A percentile compares a stretch with the other conserved stretches of the same genome.
These are phyloP conservation scores for Candida hispaniensis DNA, from an alignment of 805 yeast genomes.

Conservation along the genomic window DNA sequence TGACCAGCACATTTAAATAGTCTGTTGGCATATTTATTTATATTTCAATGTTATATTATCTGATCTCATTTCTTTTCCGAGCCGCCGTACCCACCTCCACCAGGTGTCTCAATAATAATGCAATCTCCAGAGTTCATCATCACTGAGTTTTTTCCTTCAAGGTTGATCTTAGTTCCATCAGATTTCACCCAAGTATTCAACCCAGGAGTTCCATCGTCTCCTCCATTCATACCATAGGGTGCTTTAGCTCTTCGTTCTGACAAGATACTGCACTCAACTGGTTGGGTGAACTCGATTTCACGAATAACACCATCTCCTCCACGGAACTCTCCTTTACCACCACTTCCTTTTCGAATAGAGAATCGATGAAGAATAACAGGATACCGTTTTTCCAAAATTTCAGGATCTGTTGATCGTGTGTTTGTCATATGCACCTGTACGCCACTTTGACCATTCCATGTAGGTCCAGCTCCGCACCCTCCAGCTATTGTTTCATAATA, in stretches of 20 bases:
- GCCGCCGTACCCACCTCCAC: slow-evolving; percentile 80
- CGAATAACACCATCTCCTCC: slow-evolving; percentile 88
- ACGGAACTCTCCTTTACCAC: slow-evolving; percentile 59
- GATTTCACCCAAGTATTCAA: slow-evolving; percentile 36
- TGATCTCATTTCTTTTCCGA: not conserved
- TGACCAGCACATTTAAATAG: not conserved
- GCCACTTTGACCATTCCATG: slow-evolving; percentile 80
- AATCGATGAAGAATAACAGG: slow-evolving; percentile 72
- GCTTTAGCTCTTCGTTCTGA: slow-evolving; percentile 78
- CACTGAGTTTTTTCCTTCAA: slow-evolving; percentile 67
- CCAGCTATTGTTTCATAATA: slow-evolving; percentile 94
- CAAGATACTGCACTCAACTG: slow-evolving; percentile 65
- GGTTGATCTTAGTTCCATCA: slow-evolving; percentile 29
- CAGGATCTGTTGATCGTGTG: slow-evolving; percentile 86
- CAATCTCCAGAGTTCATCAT: slow-evolving; percentile 51
- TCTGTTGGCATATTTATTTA: not conserved
- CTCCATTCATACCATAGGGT: slow-evolving; percentile 84
- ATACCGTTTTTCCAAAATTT: slow-evolving; percentile 76
- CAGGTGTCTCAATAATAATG: slow-evolving; percentile 61
- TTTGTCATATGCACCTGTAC: slow-evolving; percentile 93
- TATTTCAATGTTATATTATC: not conserved
- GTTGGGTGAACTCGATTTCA: slow-evolving; percentile 67
- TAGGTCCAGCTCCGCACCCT: slow-evolving; percentile 86
- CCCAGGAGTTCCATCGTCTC: slow-evolving; percentile 67
- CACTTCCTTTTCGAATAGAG: slow-evolving; percentile 59